A percentile compares a stretch with the other conserved stretches of the same genome.
These are phyloP conservation scores for Epicoccum sorghinum DNA, from an alignment of 2,329 filamentous ascomycete species.

Conservation along the genomic window DNA sequence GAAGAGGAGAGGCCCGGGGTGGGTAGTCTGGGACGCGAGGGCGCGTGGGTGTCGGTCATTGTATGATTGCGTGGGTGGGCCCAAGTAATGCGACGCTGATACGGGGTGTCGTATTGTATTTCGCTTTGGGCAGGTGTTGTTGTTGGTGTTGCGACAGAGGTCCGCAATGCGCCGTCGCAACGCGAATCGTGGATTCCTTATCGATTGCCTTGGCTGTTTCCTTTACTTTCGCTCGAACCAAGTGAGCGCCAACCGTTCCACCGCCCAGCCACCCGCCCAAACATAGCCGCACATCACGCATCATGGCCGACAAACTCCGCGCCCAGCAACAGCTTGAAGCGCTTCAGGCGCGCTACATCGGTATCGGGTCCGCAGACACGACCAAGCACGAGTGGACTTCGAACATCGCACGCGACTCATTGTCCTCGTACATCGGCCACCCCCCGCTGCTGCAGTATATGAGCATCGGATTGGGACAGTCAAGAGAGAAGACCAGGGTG, in stretches of 20 bases:
- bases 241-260: background rate
- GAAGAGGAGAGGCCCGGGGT: constrained; percentile 39
- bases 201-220: constrained; percentile 1
- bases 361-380: constrained; percentile 94
- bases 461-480: constrained; percentile 85
- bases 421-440: constrained; percentile 87
- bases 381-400: constrained; percentile 97
- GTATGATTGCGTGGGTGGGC: background rate
- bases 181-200: background rate
- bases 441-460: constrained; percentile 88
- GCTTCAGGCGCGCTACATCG: constrained; percentile 93
- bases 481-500: constrained; percentile 77
- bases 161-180: background rate
- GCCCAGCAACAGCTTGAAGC: constrained; percentile 97
- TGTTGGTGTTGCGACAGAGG: constrained; percentile 5
- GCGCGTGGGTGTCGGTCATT: constrained; percentile 31
- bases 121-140: background rate
- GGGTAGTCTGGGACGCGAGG: constrained; percentile 38
- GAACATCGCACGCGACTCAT: constrained; percentile 93
- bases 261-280: background rate
- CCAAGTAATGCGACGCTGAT: background rate
- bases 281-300: background rate
- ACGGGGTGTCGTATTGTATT: background rate
- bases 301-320: constrained; percentile 91
- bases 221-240: background rate